Evolutionary conservation across 306 rosid genomes (phyloP).

Genomic region (Glycine soja): DNA sequence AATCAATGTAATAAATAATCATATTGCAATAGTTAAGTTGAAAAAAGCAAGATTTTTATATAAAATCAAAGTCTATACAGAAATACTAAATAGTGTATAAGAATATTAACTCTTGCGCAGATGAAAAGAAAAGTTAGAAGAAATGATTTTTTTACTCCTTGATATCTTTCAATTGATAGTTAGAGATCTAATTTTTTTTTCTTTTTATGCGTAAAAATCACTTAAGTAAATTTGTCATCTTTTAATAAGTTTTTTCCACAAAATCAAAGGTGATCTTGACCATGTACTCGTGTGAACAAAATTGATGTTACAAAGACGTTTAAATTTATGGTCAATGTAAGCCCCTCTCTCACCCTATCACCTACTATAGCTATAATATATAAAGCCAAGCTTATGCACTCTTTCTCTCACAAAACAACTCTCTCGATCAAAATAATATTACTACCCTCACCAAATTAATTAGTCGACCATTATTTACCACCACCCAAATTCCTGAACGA

Average conservation of each 20-base stretch:
- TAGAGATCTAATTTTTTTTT: too few species aligned
- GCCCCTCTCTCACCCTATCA: neutral
- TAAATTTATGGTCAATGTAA: neutral
- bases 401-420: neutral
- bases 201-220: too few species aligned
- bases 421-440: neutral
- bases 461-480: too few species aligned
- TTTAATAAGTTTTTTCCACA: too few species aligned
- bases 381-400: neutral
- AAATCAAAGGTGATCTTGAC: neutral
- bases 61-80: neutral
- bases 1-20: too few species aligned
- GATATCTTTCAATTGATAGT: too few species aligned
- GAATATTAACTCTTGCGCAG: neutral
- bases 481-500: neutral
- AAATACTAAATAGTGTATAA: neutral
- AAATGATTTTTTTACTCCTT: too few species aligned
- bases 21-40: too few species aligned
- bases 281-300: constrained; percentile 8
- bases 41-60: too few species aligned
- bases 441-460: neutral
- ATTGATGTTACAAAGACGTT: neutral
- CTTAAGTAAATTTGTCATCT: too few species aligned
- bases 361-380: neutral
- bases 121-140: neutral